Evolutionary conservation across 2,329 filamentous ascomycete species (phyloP).

Genomic region (Phyllosticta citribraziliensis): DNA sequence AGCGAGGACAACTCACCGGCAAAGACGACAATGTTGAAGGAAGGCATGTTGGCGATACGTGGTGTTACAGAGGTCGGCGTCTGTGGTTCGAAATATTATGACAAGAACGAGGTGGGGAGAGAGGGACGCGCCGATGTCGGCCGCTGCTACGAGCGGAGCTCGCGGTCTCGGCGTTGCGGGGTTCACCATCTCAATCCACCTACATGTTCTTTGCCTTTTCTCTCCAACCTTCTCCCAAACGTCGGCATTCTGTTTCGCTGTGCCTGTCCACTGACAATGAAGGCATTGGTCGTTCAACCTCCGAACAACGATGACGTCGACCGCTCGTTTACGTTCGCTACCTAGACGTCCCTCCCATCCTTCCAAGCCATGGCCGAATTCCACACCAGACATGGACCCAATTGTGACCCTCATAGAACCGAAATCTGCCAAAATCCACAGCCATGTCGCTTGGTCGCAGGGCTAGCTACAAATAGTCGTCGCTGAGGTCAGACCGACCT

Average conservation of each 20-base stretch:
- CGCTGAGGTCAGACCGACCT: neutral
- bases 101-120: slow-evolving; percentile 4
- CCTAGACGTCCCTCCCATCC: neutral
- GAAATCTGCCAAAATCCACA: neutral
- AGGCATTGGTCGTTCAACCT: neutral
- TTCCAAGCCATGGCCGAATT: neutral
- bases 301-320: neutral
- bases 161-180: neutral
- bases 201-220: neutral
- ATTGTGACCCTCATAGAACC: neutral
- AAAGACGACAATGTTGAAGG: slow-evolving; percentile 33
- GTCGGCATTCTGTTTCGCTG: neutral
- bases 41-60: slow-evolving; percentile 23
- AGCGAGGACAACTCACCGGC: slow-evolving; percentile 21
- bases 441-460: neutral
- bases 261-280: neutral
- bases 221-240: neutral
- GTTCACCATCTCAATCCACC: neutral
- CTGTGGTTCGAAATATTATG: slow-evolving; percentile 5
- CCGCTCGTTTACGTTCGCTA: neutral
- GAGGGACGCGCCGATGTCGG: slow-evolving; percentile 7
- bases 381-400: neutral
- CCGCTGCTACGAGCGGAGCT: neutral
- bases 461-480: neutral
- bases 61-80: neutral